A percentile compares a stretch with the other conserved stretches of the same genome.
phyloP scores from a whole-genome alignment of 2,329 filamentous ascomycete species.

The Fusarium redolens region DNA sequence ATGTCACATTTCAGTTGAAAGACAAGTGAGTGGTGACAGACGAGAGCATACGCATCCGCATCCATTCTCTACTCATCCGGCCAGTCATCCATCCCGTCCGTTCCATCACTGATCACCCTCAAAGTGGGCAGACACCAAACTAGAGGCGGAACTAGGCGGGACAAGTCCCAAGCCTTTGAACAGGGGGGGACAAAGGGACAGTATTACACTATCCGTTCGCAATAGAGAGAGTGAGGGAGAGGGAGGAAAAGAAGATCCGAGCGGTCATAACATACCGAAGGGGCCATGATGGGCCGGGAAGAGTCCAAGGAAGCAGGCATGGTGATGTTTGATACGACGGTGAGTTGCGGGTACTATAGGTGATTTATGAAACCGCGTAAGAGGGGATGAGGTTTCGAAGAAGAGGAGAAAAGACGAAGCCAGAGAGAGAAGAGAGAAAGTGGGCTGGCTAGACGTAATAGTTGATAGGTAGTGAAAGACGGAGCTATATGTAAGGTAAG shows the following conservation, averaged over 20 bases:
- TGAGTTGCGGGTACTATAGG: constrained; percentile 18
- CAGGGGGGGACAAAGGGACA: background rate
- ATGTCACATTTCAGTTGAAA: constrained; percentile 26
- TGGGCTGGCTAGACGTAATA: constrained; percentile 18
- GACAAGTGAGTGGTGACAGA: background rate
- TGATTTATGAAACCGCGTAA: constrained; percentile 22
- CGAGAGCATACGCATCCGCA: background rate
- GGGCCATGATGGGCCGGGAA: constrained; percentile 71
- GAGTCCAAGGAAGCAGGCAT: constrained; percentile 72
- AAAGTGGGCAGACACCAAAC: constrained; percentile 33
- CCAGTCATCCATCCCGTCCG: constrained; percentile 2
- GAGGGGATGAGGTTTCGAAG: constrained; percentile 21
- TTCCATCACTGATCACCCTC: constrained; percentile 12
- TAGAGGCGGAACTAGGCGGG: constrained; percentile 29
- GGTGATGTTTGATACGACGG: constrained; percentile 38
- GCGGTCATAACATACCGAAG: constrained; percentile 64
- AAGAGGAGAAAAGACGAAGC: constrained; percentile 5
- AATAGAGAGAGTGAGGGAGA: constrained; percentile 8
- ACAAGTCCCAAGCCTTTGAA: constrained; percentile 17
- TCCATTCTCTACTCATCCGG: constrained; percentile 6
- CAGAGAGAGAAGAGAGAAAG: constrained; percentile 8
- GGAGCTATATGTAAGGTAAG: constrained; percentile 14
- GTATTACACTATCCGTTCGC: background rate
- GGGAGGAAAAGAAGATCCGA: constrained; percentile 24
- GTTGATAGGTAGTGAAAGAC: constrained; percentile 9